Evolutionary conservation across 495 filamentous ascomycete species (phyloP).

Genomic region (Talaromyces nanjingensis): DNA sequence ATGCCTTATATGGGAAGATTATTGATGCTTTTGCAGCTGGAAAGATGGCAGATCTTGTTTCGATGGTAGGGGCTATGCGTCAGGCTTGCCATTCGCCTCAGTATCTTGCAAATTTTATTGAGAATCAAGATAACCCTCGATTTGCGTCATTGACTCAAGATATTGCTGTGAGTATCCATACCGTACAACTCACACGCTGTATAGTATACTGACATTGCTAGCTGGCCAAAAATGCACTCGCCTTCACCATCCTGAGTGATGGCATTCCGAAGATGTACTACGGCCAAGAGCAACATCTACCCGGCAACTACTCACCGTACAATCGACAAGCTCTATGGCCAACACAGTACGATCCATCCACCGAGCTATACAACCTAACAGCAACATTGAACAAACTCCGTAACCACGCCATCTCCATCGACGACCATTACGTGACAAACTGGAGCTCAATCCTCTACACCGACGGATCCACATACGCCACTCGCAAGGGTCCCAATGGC

Average conservation of each 20-base stretch:
- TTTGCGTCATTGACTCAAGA: constrained; percentile 51
- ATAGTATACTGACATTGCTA: constrained; percentile 19
- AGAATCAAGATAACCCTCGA: constrained; percentile 62
- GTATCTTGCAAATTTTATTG: constrained; percentile 56
- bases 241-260: constrained; percentile 59
- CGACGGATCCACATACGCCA: constrained; percentile 44
- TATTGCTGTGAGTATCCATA: constrained; percentile 19
- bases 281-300: constrained; percentile 63
- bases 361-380: constrained; percentile 51
- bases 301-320: constrained; percentile 46
- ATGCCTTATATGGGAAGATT: constrained; percentile 49
- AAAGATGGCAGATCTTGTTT: constrained; percentile 45
- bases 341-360: constrained; percentile 41
- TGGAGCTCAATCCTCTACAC: constrained; percentile 41
- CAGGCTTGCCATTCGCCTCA: constrained; percentile 41
- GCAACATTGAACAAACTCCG: constrained; percentile 51
- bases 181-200: background rate
- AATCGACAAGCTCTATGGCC: constrained; percentile 64
- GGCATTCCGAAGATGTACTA: constrained; percentile 52
- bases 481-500: constrained; percentile 48
- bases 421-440: constrained; percentile 40
- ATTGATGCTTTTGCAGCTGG: constrained; percentile 48
- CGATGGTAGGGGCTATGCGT: constrained; percentile 37
- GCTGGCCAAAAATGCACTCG: constrained; percentile 55
- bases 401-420: constrained; percentile 43